Base-by-base conservation (phyloP, 352 stramenopile species). In the Salisapilia sapeloensis region DNA sequence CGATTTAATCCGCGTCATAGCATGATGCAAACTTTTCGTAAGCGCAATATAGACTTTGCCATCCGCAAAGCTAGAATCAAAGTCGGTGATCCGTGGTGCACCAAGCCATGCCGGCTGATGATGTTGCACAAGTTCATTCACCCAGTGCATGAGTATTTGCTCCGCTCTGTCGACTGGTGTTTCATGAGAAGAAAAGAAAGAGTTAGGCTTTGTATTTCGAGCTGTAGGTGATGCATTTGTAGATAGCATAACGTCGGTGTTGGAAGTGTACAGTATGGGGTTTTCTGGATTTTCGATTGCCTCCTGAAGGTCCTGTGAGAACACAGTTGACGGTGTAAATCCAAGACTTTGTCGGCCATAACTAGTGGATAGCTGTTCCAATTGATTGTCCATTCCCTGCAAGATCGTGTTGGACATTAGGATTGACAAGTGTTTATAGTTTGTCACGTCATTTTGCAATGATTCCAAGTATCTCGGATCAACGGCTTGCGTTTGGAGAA, bases 361-460 rank as follows among this genome's bases (percentile, higher is more conserved):
- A 31, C 52, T 79, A 18, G 52, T 53, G n/a, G 50, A 40, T 2
- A 81, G 48, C 36, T 63, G 43, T 13, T 86, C 66, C 15, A 86
- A 28, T 34, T 81, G 59, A 0, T 38, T 50, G 39, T 82, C 66
- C 38, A 79, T 56, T 20, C 42, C 44, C 21, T 75, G 52, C 0
- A 56, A 65, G 16, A 70, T 30, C 9, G 47, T 50, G 4, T 24
- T 45, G 4, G 60, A 51, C 9, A 85, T 52, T 36, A 79, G 63
- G 33, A 81, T 79, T 4, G 53, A 54, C 15, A 72, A 61, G 33
- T 76, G 75, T 50, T 83, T 81, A 49, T 76, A 71, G 35, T 83
- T 64, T 6, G 44, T 51, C 22, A 52, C 60, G 33, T 85, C 66
- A 10, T 44, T 44, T 14, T 57, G 49, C 38, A 85, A 42, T n/a